Evolutionary conservation across 2,329 filamentous ascomycete species (phyloP), one percentile per base, ranked within the genome.

Genomic region (Arachnomyces sp.): DNA sequence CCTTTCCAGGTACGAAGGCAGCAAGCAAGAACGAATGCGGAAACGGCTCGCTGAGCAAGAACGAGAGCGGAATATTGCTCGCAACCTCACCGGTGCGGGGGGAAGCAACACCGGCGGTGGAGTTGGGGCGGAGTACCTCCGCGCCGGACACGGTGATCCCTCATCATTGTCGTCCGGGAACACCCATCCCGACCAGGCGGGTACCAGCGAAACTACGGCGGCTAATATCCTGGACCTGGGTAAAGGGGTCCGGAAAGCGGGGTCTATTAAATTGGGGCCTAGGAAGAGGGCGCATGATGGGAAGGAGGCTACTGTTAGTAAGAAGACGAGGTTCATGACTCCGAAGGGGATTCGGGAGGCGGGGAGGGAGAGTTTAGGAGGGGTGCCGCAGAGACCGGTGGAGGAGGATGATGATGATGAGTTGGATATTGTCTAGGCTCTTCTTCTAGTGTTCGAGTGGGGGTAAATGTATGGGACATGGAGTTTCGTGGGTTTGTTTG

Each of bases 241-340:
- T 14, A 41, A 50, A 25, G 48, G 43, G 6, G 50, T 58, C 28
- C 57, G 58, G 32, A 61, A 56, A 40, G 66, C 65, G 6, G 57
- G 59, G 16, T 52, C 58, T 33, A 59, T 69, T 20, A 58, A 61
- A 13, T 49, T 69, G 20, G 61, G 63, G 3, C 54, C 60, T 2
- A 58, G 53, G 48, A 67, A 66, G 43, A 57, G 62, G 17, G 54
- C 54, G 9, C 54, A 61, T 46, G 59, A 63, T 49, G 55, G 49
- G 14, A 54, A 55, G 48, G 57, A 56, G 15, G 20, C 34, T 7
- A 36, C 34, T 43, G 59, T 57, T 45, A 48, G 71, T 55, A 54
- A 86, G 64, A 86, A 85, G 70, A 88, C 83, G 38, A 71, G 83
- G n/a, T 88, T 89, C 55, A 74, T 88, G 31, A 86, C 84, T 17